These are phyloP conservation scores for Lycium barbarum DNA, from an alignment of 257 asterid species.

Conservation along the genomic window DNA sequence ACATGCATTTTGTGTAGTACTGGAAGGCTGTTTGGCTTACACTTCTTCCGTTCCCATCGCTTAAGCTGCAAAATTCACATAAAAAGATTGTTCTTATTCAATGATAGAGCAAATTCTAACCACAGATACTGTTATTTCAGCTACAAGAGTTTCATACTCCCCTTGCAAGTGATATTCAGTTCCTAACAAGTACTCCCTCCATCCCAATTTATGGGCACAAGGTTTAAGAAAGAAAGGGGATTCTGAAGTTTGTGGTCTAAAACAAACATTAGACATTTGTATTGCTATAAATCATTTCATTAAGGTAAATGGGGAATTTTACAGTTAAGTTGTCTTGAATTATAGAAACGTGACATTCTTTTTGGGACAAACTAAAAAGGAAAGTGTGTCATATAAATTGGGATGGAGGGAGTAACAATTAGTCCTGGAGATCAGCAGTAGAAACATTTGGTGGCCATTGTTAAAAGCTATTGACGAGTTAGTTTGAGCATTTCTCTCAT, in stretches of 20 bases:
- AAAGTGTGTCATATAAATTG: too few species aligned
- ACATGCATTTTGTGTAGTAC: slow-evolving; percentile 92
- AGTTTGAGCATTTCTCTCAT: background rate
- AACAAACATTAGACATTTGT: too few species aligned
- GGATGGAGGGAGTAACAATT: background rate
- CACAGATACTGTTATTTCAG: background rate
- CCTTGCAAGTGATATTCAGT: background rate
- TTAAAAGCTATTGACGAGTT: background rate
- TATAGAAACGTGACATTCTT: too few species aligned
- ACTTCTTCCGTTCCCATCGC: slow-evolving; percentile 91
- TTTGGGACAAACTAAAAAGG: too few species aligned
- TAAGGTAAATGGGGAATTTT: too few species aligned
- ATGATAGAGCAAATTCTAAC: background rate
- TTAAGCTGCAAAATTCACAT: slow-evolving; percentile 59
- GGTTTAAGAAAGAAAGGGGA: too few species aligned
- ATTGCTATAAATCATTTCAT: too few species aligned
- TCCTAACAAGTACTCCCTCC: background rate
- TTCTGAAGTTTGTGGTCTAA: too few species aligned
- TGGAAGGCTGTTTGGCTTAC: slow-evolving; percentile 97
- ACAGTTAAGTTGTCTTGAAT: too few species aligned
- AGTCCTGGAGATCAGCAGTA: background rate
- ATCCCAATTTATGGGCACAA: too few species aligned
- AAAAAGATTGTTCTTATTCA: background rate
- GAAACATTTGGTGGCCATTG: background rate
- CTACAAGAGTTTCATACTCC: background rate